Evolutionary conservation across 345 rosid species (phyloP).

Genomic region (Capsella bursapastoris): DNA sequence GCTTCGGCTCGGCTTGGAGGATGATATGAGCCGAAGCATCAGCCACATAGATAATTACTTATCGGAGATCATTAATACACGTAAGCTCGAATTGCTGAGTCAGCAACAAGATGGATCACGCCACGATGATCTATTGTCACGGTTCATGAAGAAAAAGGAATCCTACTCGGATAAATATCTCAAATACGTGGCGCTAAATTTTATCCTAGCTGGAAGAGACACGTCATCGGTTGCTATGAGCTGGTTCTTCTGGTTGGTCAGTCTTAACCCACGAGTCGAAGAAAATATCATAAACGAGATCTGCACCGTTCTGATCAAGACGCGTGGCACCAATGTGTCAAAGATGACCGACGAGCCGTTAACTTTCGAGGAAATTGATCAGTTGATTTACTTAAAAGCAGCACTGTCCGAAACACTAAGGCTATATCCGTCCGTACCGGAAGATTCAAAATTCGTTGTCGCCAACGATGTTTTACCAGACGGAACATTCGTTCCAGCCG

Average conservation of each 20-base stretch:
- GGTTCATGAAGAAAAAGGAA: conserved; percentile 77
- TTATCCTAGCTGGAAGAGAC: conserved; percentile 89
- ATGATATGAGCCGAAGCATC: conserved; percentile 61
- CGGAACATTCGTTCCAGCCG: conserved; percentile 68
- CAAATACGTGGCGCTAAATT: conserved; percentile 69
- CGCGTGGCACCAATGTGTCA: conserved; percentile 55
- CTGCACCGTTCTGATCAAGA: conserved; percentile 57
- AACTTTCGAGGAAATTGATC: conserved; percentile 67
- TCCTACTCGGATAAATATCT: conserved; percentile 67
- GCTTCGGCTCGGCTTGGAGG: conserved; percentile 71
- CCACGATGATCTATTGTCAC: conserved; percentile 71
- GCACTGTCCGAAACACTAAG: conserved; percentile 75
- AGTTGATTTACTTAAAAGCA: conserved; percentile 66
- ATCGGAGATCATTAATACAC: conserved; percentile 62
- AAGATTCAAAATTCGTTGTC: conserved; percentile 70
- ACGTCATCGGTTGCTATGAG: conserved; percentile 76
- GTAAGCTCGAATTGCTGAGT: conserved; percentile 58
- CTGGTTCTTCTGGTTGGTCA: conserved; percentile 78
- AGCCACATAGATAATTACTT: conserved; percentile 57
- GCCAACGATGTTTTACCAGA: conserved; percentile 64
- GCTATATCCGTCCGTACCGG: conserved; percentile 77
- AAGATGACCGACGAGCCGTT: conserved; percentile 62
- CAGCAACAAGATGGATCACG: conserved; percentile 48
- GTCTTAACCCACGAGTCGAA: conserved; percentile 57
- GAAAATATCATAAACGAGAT: conserved; percentile 65